phyloP scores from a whole-genome alignment of 305 asterid species.

The Plantago coronopus region DNA sequence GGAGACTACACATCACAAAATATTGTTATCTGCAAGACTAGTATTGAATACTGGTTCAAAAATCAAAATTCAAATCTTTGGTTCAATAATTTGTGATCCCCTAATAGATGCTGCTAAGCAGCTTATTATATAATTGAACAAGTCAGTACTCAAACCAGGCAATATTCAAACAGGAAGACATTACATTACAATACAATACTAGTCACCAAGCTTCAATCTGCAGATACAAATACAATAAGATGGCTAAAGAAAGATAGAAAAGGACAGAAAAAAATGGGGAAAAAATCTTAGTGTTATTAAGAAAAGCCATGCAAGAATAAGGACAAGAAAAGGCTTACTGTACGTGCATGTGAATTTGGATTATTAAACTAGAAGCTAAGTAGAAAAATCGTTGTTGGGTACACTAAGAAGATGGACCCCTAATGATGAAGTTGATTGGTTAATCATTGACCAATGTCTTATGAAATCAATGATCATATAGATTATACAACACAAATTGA shows the following conservation, averaged over 20 bases:
- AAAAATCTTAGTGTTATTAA: constrained; percentile 32
- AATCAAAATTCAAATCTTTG: constrained; percentile 1
- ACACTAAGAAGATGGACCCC: constrained; percentile 13
- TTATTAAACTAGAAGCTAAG: too few species aligned
- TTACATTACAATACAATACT: too few species aligned
- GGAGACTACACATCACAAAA: neutral
- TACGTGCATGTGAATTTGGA: constrained; percentile 32
- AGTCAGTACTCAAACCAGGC: constrained; percentile 3
- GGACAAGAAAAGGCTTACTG: constrained; percentile 24
- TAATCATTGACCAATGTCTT: constrained; percentile 39
- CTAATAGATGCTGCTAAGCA: constrained; percentile 8
- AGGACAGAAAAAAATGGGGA: constrained; percentile 23
- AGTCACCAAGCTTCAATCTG: too few species aligned
- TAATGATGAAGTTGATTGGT: constrained; percentile 26
- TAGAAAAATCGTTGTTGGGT: too few species aligned
- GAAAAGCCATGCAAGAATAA: constrained; percentile 19
- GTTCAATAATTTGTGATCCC: constrained; percentile 10
- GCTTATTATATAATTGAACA: constrained; percentile 7
- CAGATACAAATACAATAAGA: neutral
- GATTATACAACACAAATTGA: neutral
- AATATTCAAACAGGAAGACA: too few species aligned
- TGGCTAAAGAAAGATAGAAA: constrained; percentile 19
- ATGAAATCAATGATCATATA: constrained; percentile 12
- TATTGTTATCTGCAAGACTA: constrained; percentile 11
- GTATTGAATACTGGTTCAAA: neutral